A percentile compares a stretch with the other conserved stretches of the same genome.
phyloP scores from a whole-genome alignment of 2,329 filamentous ascomycete genomes.

The Colletotrichum tropicale region DNA sequence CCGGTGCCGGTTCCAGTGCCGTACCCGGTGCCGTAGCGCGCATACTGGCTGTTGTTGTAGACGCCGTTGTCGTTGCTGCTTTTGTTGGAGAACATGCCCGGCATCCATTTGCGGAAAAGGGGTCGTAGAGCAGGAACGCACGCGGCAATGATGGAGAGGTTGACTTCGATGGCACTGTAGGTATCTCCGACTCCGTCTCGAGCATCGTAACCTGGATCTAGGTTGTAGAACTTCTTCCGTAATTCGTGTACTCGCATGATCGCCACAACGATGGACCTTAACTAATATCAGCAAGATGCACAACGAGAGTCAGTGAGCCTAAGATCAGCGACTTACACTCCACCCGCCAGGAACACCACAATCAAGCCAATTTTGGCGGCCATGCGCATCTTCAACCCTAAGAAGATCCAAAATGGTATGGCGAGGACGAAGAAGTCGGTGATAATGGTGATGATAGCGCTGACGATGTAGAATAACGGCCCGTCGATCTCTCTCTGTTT shows the following conservation, averaged over 20 bases:
- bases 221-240: neutral
- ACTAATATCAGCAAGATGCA: constrained; percentile 18
- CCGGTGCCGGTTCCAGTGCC: constrained; percentile 19
- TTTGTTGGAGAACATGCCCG: neutral
- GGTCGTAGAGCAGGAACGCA: constrained; percentile 39
- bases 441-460: neutral
- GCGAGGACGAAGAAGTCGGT: constrained; percentile 18
- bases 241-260: neutral
- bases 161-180: constrained; percentile 36
- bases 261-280: neutral
- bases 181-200: constrained; percentile 25
- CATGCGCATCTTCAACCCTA: constrained; percentile 40
- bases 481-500: neutral
- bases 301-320: neutral
- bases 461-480: neutral
- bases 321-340: constrained; percentile 33
- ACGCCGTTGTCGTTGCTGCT: neutral
- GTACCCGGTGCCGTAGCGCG: constrained; percentile 29
- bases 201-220: neutral
- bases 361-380: constrained; percentile 42
- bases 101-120: constrained; percentile 30
- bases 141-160: constrained; percentile 40
- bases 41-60: constrained; percentile 18
- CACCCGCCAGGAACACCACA: constrained; percentile 42
- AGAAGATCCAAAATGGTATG: constrained; percentile 45